Evolutionary conservation across 2,329 filamentous ascomycete species (phyloP).

Genomic region (Stachybotrys elegans): DNA sequence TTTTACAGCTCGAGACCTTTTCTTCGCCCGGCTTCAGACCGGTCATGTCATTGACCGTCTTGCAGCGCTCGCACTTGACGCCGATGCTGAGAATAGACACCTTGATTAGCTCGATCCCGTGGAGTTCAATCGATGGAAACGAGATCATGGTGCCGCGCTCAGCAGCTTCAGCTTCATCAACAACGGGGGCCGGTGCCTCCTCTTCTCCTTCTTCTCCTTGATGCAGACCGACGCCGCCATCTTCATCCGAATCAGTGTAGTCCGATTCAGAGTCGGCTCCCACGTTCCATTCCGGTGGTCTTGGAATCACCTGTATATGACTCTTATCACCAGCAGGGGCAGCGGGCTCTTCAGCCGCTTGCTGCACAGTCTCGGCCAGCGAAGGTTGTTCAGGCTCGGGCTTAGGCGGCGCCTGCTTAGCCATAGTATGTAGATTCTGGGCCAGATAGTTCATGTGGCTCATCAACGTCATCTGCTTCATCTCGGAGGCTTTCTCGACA

Average conservation of each 20-base stretch:
- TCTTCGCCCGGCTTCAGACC: slow-evolving; percentile 53
- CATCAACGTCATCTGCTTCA: slow-evolving; percentile 60
- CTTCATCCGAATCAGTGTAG: slow-evolving; percentile 37
- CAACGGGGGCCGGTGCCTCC: slow-evolving; percentile 7
- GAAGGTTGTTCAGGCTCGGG: slow-evolving; percentile 12
- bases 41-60: slow-evolving; percentile 64
- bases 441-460: slow-evolving; percentile 71
- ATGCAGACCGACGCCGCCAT: slow-evolving; percentile 36
- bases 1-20: slow-evolving; percentile 51
- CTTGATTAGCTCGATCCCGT: slow-evolving; percentile 72
- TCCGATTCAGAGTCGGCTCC: slow-evolving; percentile 31
- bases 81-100: slow-evolving; percentile 61
- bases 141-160: slow-evolving; percentile 73
- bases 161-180: slow-evolving; percentile 26
- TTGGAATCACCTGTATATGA: slow-evolving; percentile 67
- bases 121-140: slow-evolving; percentile 71
- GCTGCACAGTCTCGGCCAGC: slow-evolving; percentile 7
- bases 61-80: slow-evolving; percentile 76
- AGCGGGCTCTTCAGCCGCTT: slow-evolving; percentile 8
- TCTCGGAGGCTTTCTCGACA: slow-evolving; percentile 48
- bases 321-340: slow-evolving; percentile 41
- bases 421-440: slow-evolving; percentile 64
- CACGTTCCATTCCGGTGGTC: slow-evolving; percentile 70
- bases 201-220: slow-evolving; percentile 19
- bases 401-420: slow-evolving; percentile 42